Evolutionary conservation across 805 yeast genomes (phyloP), one percentile per base, ranked within the genome.

Genomic region (Starmerella sirachaensis): DNA sequence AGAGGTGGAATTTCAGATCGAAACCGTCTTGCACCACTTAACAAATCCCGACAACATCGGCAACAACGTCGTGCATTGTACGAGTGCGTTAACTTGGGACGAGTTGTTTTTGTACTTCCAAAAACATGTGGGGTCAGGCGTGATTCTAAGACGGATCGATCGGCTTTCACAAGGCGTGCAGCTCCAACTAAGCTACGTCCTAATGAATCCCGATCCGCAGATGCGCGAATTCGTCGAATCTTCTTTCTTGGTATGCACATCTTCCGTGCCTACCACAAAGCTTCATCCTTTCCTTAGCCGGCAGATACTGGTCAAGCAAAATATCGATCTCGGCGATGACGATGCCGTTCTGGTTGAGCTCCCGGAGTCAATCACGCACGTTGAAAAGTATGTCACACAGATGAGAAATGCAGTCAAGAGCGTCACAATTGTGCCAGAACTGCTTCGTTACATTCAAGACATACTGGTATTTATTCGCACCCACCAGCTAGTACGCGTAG

Each of bases 381-480:
- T 36, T 9, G 39, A 25, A 20, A 20, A 27, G 31, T 12, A 31
- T 16, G 18, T 31, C n/a, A 11, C 7, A 13, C 21, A 14, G 13
- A 14, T 47, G 11, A 33, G 37, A 9, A 21, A 27, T 3, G 11
- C 11, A 12, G 33, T 35, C 4, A 23, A 25, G 4, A 9, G 23
- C 7, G 62, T 70, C 9, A 48, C 42, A n/a, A 53, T 75, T 6
- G 61, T 65, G 1, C 65, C 73, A 0, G 79, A 75, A 37, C 57
- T 76, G 21, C 52, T 52, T 30, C 53, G 76, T 5, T 76, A 75
- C 46, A 64, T 72, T 42, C 70, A 72, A 43, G 81, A 76, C 51
- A 62, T 76, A 11, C 53, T 72, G 2, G 60, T 74, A 2, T 70
- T 65, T 47, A 48, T 69, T 2, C 57, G 83, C 30, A 64, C 65